These are phyloP conservation scores for Taphrina betulina DNA, from an alignment of 1,139 yeast genomes.

Conservation along the genomic window DNA sequence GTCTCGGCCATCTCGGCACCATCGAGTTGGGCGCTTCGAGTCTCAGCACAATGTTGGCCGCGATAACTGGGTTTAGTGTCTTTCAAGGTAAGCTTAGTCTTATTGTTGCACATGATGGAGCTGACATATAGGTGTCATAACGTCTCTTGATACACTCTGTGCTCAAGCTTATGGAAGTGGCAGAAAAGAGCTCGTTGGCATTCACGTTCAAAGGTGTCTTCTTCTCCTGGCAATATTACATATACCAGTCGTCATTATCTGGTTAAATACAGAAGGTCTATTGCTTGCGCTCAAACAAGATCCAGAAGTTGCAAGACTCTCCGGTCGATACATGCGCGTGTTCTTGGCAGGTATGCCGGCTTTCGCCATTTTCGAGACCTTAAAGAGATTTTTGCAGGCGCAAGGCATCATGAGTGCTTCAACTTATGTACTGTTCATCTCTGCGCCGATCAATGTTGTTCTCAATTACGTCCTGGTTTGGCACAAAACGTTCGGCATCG, in stretches of 20 bases:
- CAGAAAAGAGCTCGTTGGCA: slow-evolving; percentile 56
- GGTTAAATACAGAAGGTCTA: slow-evolving; percentile 54
- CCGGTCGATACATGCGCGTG: slow-evolving; percentile 63
- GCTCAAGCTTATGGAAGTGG: slow-evolving; percentile 61
- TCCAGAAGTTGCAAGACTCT: slow-evolving; percentile 57
- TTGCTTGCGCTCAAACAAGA: slow-evolving; percentile 29
- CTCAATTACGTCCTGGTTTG: slow-evolving; percentile 75
- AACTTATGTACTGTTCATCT: slow-evolving; percentile 67
- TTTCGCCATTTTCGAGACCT: slow-evolving; percentile 74
- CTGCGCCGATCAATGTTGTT: slow-evolving; percentile 74
- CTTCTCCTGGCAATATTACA: slow-evolving; percentile 41
- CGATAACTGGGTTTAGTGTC: slow-evolving; percentile 71
- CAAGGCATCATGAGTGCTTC: slow-evolving; percentile 92
- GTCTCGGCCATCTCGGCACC: slow-evolving; percentile 80
- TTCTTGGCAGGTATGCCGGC: slow-evolving; percentile 77
- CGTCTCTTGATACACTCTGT: slow-evolving; percentile 82
- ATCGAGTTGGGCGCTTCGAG: slow-evolving; percentile 76
- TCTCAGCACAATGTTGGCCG: slow-evolving; percentile 82
- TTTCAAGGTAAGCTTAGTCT: too few relatives aligned
- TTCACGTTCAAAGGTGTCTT: slow-evolving; percentile 56
- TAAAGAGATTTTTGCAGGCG: slow-evolving; percentile 79
- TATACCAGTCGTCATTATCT: slow-evolving; percentile 52
- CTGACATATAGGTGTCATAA: slow-evolving; percentile 84
- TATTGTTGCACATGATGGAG: too few relatives aligned
- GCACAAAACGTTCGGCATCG: slow-evolving; percentile 60